Evolutionary conservation across 2,329 filamentous ascomycete genomes (phyloP).

Genomic region (Colletotrichum graminicola): DNA sequence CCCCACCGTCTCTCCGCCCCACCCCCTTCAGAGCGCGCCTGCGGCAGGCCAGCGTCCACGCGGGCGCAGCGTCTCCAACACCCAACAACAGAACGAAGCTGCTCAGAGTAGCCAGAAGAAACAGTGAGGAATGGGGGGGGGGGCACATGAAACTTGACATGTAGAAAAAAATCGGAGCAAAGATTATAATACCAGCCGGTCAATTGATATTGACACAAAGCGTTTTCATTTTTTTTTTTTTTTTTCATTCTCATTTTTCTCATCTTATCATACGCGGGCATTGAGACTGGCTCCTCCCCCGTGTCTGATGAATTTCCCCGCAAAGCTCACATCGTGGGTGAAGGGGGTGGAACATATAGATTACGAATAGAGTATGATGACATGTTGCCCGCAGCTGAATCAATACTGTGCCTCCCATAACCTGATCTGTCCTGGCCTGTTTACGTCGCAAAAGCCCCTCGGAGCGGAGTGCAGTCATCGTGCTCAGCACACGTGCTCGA

Average conservation of each 20-base stretch:
- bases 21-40: constrained; percentile 37
- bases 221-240: constrained; percentile 6
- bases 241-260: constrained; percentile 3
- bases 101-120: constrained; percentile 27
- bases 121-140: background rate
- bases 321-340: constrained; percentile 18
- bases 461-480: background rate
- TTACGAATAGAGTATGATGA: constrained; percentile 42
- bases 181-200: constrained; percentile 33
- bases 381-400: constrained; percentile 33
- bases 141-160: background rate
- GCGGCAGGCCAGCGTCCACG: constrained; percentile 34
- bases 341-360: constrained; percentile 18
- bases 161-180: constrained; percentile 9
- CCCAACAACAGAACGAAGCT: constrained; percentile 24
- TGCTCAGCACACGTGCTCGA: constrained; percentile 81
- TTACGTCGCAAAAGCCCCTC: background rate
- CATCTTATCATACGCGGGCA: constrained; percentile 22
- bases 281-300: constrained; percentile 37
- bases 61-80: constrained; percentile 36
- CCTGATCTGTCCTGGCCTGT: background rate
- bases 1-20: constrained; percentile 30
- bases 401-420: constrained; percentile 42
- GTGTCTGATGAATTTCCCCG: constrained; percentile 37
- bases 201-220: constrained; percentile 10